A percentile compares a stretch with the other conserved stretches of the same genome.
phyloP scores from a whole-genome alignment of 2,329 filamentous ascomycete genomes.

The Colletotrichum lentis region DNA sequence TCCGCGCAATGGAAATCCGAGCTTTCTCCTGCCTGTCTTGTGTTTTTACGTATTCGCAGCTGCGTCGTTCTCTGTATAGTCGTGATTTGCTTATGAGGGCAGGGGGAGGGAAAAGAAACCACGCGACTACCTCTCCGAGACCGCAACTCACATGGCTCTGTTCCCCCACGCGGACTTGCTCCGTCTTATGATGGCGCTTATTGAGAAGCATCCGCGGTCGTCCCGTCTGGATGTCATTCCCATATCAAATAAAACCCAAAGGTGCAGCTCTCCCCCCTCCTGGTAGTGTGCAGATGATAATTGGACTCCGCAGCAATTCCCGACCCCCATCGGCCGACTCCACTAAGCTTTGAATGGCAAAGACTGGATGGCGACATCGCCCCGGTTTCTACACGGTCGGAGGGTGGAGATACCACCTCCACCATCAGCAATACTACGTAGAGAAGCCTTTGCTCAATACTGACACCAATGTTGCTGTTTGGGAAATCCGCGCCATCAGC shows the following conservation, averaged over 20 bases:
- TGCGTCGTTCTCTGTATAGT: not conserved
- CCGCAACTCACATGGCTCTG: constrained; percentile 17
- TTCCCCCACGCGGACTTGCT: constrained; percentile 12
- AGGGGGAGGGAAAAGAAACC: not conserved
- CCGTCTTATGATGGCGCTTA: constrained; percentile 19
- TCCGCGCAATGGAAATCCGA: constrained; percentile 14
- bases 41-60: not conserved
- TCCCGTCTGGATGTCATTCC: constrained; percentile 6
- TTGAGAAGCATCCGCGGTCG: constrained; percentile 3
- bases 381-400: constrained; percentile 37
- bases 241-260: constrained; percentile 18
- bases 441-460: constrained; percentile 6
- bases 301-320: constrained; percentile 24
- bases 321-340: constrained; percentile 21
- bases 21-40: constrained; percentile 11
- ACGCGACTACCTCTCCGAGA: constrained; percentile 19
- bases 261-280: not conserved
- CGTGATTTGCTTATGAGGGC: not conserved
- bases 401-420: constrained; percentile 31
- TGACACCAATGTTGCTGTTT: constrained; percentile 14
- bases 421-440: not conserved
- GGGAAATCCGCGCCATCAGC: constrained; percentile 21
- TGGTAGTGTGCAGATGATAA: constrained; percentile 27
- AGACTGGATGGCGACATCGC: constrained; percentile 44
- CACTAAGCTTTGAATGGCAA: constrained; percentile 38